Base-by-base conservation (phyloP, 768 basidiomycete genomes). In the Phaffia australis region DNA sequence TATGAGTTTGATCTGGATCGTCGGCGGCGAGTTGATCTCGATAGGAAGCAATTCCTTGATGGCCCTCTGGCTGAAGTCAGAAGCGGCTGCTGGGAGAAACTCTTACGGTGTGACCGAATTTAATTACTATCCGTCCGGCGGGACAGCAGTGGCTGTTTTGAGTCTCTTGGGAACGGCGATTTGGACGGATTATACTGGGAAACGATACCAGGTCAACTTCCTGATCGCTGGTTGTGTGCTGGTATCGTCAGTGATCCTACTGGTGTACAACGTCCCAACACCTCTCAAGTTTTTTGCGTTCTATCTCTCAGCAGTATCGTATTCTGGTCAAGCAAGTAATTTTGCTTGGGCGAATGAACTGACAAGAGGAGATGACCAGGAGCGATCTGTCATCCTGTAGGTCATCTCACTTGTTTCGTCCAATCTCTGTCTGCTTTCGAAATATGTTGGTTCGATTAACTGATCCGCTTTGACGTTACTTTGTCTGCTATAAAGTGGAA, bases 301-400 rank as follows among this genome's bases (percentile, higher is more conserved):
- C 51, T 51, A 27, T 27, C 27, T 63, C 21, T 35, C 35, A 30
- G 61, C 35, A 16, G 51, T 63, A 35, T 49, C 50, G 3, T 63
- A 63, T 52, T 35, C 61, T 21, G 61, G 61, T 3, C 61, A 63
- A n/a, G 61, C 61, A 1, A 23, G 35, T 48, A 63, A 63, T 29
- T 63, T 63, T 54, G 61, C 61, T 19, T 63, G 61, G 61, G 61
- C 61, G n/a, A 63, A 63, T 23, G 48, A 51, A 5, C 29, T 29
- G 9, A 63, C 54, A 23, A 21, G 51, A 6, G 61, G 54, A 49
- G 61, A 63, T 27, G 61, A 63, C 50, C 51, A 49, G 15, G n/a
- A 52, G 23, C 49, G 61, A 15, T 49, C 61, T 19, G 11, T 63
- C 19, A 63, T 52, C 8, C 61, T 63, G 5, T 42, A 42, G 11